phyloP scores from a whole-genome alignment of 2,329 filamentous ascomycete genomes.

The Endocalyx cinctus region DNA sequence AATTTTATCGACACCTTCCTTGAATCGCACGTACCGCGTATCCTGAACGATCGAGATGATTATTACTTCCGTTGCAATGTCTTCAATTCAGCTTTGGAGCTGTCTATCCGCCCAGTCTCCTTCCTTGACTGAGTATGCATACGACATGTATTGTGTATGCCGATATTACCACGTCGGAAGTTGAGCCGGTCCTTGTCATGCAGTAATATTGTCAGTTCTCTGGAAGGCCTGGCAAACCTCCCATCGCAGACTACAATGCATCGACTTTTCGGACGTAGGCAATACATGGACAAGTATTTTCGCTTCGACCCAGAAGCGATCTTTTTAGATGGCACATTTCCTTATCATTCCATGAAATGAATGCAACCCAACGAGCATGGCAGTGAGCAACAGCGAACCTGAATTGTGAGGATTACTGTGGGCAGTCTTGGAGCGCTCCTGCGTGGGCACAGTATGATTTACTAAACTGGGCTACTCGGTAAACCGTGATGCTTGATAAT shows the following conservation, averaged over 20 bases:
- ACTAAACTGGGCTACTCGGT: conserved; percentile 1
- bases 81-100: conserved; percentile 14
- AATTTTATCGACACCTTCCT: conserved; percentile 63
- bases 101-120: conserved; percentile 32
- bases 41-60: conserved; percentile 25
- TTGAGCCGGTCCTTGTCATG: conserved; percentile 56
- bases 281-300: conserved; percentile 15
- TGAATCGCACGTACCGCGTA: conserved; percentile 28
- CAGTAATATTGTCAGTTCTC: conserved; percentile 35
- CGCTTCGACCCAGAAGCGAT: conserved; percentile 14
- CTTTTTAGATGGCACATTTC: conserved; percentile 10
- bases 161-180: conserved; percentile 42
- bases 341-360: conserved; percentile 16
- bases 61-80: conserved; percentile 14
- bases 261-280: conserved; percentile 22
- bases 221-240: conserved; percentile 51
- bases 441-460: conserved; percentile 4
- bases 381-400: conserved; percentile 41
- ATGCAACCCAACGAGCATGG: conserved; percentile 42
- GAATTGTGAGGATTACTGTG: neutral
- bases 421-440: neutral
- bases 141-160: conserved; percentile 2
- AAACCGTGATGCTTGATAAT: neutral
- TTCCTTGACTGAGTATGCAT: conserved; percentile 27
- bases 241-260: conserved; percentile 19